Evolutionary conservation across 768 basidiomycete species (phyloP).

Genomic region (Suillus cothurnatus): DNA sequence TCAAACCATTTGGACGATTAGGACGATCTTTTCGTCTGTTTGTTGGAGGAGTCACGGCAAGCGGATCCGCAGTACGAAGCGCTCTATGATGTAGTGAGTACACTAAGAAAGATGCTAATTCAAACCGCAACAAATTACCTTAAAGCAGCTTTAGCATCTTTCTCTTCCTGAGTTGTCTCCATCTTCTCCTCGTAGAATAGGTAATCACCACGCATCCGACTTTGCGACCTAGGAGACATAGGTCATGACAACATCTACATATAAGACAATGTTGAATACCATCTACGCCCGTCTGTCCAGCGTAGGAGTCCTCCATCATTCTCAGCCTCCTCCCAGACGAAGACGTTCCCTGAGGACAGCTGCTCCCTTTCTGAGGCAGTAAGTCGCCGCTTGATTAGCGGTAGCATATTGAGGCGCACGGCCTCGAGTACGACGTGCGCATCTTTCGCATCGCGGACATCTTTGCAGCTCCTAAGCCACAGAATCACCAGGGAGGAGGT

Average conservation of each 20-base stretch:
- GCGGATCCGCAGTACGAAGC: conserved; percentile 61
- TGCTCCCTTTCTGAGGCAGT: conserved; percentile 70
- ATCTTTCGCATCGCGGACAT: conserved; percentile 79
- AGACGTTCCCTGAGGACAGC: conserved; percentile 72
- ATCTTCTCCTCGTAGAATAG: conserved; percentile 85
- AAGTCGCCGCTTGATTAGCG: conserved; percentile 72
- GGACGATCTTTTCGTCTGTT: conserved; percentile 76
- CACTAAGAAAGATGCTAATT: conserved; percentile 15
- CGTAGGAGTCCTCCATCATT: conserved; percentile 66
- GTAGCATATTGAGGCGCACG: conserved; percentile 68
- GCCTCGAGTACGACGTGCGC: conserved; percentile 79
- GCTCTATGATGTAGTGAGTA: conserved; percentile 41
- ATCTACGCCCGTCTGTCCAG: conserved; percentile 83
- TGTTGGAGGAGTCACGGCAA: conserved; percentile 56
- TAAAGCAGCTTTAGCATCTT: conserved; percentile 77
- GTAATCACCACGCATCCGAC: conserved; percentile 82
- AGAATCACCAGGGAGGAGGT: neutral
- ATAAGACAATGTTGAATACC: conserved; percentile 42
- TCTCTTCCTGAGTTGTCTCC: conserved; percentile 77
- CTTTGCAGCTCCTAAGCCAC: conserved; percentile 36
- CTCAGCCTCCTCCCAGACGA: conserved; percentile 86
- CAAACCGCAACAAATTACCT: conserved; percentile 44
- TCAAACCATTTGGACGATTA: conserved; percentile 78
- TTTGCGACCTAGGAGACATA: conserved; percentile 65
- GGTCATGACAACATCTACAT: conserved; percentile 5